A percentile compares a stretch with the other conserved stretches of the same genome.
Evolutionary conservation across 2,329 filamentous ascomycete species (phyloP).

Genomic region (Aschersonia sp.): DNA sequence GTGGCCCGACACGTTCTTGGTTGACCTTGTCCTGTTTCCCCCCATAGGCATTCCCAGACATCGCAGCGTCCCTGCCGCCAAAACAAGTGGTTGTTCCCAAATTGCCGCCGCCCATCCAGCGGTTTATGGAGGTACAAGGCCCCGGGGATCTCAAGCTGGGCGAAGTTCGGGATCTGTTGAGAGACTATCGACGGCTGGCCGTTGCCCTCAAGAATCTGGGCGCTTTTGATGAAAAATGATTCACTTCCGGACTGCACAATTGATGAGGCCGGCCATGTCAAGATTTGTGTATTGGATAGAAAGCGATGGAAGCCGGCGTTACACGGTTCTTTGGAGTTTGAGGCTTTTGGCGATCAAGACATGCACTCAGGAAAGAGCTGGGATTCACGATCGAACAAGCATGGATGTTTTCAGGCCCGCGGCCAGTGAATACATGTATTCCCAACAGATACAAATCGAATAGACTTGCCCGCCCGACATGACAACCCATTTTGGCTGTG

Average conservation of each 20-base stretch:
- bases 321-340: too few species aligned
- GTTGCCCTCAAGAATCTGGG: constrained; percentile 47
- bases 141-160: constrained; percentile 55
- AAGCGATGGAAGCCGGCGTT: too few species aligned
- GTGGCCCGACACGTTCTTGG: background rate
- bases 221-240: constrained; percentile 35
- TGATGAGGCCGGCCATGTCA: too few species aligned
- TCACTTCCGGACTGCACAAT: background rate
- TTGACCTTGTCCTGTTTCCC: background rate
- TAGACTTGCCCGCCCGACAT: too few species aligned
- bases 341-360: too few species aligned
- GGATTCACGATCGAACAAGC: too few species aligned
- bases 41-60: constrained; percentile 43
- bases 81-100: constrained; percentile 32
- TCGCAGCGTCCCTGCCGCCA: constrained; percentile 38
- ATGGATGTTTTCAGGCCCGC: too few species aligned
- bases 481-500: too few species aligned
- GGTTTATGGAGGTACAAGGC: constrained; percentile 59
- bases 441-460: too few species aligned
- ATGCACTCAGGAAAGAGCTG: too few species aligned
- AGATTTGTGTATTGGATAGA: too few species aligned
- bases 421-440: too few species aligned
- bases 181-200: constrained; percentile 62
- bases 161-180: constrained; percentile 58
- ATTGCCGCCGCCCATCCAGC: constrained; percentile 52